Conservation (phyloP, 345 rosid species). For the Hevea brasiliensis region DNA sequence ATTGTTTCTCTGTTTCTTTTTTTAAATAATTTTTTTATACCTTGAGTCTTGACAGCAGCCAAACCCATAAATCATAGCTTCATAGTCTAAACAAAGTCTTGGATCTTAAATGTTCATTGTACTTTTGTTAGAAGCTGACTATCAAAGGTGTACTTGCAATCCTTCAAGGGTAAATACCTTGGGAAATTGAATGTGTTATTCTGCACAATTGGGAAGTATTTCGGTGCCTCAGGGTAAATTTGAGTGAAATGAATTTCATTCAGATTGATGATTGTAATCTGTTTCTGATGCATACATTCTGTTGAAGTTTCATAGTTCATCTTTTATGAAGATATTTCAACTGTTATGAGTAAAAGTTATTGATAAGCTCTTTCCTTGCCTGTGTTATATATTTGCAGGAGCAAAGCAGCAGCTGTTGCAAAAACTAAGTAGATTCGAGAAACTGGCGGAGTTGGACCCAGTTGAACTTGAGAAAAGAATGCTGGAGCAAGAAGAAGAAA, state of each 20-base stretch:
- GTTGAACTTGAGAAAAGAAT: constrained; percentile 74
- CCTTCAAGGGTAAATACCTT: too few relatives aligned
- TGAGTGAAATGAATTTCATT: too few relatives aligned
- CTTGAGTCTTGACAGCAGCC: constrained; percentile 4
- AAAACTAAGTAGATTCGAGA: constrained; percentile 78
- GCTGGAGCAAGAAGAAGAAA: constrained; percentile 46
- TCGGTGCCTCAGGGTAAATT: too few relatives aligned
- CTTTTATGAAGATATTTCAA: not conserved
- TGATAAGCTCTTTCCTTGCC: too few relatives aligned
- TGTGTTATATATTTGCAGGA: constrained; percentile 43
- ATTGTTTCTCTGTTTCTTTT: not conserved
- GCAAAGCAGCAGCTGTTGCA: constrained; percentile 71
- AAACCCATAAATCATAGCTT: not conserved
- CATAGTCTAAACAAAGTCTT: not conserved
- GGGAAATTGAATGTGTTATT: too few relatives aligned
- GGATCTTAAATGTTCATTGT: not conserved
- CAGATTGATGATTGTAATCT: too few relatives aligned
- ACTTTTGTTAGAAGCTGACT: not conserved
- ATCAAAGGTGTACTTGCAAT: too few relatives aligned
- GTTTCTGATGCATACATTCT: too few relatives aligned
- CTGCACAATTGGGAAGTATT: too few relatives aligned
- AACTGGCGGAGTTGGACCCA: constrained; percentile 72
- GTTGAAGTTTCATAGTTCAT: too few relatives aligned
- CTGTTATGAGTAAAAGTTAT: too few relatives aligned
- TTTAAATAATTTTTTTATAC: too few relatives aligned